These are phyloP conservation scores for Ascochyta lentis DNA, from an alignment of 2,329 filamentous ascomycete genomes.

Conservation along the genomic window DNA sequence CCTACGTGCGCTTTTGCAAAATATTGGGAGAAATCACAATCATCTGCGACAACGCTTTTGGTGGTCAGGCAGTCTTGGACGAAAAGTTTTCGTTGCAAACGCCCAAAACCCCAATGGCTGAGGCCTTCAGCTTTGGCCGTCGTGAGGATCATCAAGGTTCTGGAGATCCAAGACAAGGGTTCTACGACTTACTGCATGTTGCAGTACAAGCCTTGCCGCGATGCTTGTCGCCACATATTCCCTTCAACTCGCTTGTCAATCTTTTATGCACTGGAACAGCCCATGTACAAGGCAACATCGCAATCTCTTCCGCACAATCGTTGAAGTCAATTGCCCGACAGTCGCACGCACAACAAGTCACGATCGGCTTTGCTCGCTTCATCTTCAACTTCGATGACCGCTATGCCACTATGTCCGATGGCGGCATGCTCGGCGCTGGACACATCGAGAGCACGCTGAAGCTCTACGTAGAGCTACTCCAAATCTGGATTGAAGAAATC, in stretches of 20 bases:
- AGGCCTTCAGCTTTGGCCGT: slow-evolving; percentile 88
- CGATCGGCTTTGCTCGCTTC: slow-evolving; percentile 94
- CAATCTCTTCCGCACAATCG: slow-evolving; percentile 87
- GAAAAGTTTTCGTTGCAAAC: slow-evolving; percentile 90
- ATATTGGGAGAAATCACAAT: slow-evolving; percentile 95
- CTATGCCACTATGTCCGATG: slow-evolving; percentile 97
- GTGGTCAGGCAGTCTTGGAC: slow-evolving; percentile 91
- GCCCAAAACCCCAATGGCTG: slow-evolving; percentile 92
- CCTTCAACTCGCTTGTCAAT: slow-evolving; percentile 93
- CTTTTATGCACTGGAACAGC: slow-evolving; percentile 95
- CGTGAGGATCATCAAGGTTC: slow-evolving; percentile 78
- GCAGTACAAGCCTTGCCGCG: slow-evolving; percentile 93
- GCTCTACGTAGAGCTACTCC: slow-evolving; percentile 89
- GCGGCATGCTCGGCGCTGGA: slow-evolving; percentile 89
- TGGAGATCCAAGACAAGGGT: slow-evolving; percentile 87
- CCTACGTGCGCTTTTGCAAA: slow-evolving; percentile 90
- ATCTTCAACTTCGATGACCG: slow-evolving; percentile 99
- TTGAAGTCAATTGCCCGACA: slow-evolving; percentile 95
- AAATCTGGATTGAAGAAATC: slow-evolving; percentile 98
- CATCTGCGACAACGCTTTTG: slow-evolving; percentile 95
- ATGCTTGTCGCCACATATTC: slow-evolving; percentile 89
- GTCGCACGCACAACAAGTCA: slow-evolving; percentile 91
- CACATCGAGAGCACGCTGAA: slow-evolving; percentile 95
- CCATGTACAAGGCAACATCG: slow-evolving; percentile 91
- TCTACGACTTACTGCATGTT: slow-evolving; percentile 94